Base-by-base conservation (phyloP, 306 rosid genomes). In the Carpinus viminea region DNA sequence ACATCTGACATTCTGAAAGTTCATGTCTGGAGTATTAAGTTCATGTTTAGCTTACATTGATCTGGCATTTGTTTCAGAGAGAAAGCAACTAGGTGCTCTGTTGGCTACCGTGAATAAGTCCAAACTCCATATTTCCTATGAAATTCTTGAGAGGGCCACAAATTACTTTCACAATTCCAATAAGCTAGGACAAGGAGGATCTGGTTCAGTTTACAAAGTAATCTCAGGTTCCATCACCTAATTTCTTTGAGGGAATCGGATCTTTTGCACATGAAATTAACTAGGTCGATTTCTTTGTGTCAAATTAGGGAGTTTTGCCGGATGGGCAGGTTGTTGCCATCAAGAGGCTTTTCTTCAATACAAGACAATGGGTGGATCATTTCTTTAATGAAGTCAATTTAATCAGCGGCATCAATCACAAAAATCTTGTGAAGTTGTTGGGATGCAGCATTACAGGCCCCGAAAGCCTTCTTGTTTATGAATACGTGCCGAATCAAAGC, bases 151-250 rank as follows among this genome's bases (percentile, higher is more conserved):
- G 53, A 90, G 65, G 74, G 94, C 97, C 54, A 85, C 94, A 59
- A 79, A 90, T 83, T 92, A 80, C 88, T 92, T 88, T 74, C 76
- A 87, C 51, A 57, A 61, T 28, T 80, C 89, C 72, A 90, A 87
- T 78, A 90, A 88, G 77, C 86, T 92, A 16, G 97, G 97, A 72
- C 94, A 92, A 85, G 97, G 94, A 57, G 97, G 94, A 36, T 92
- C 97, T 20, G 97, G 97, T 74, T 85, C 94, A 8, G 97, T 92
- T 80, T 90, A 84, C 79, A 92, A 88, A 77, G 94, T 88, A 87
- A 41, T 8, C 34, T 73, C 47, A 41, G 16, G 60, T 70, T 61
- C 72, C 62, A 0, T 61, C n/a, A 5, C 34, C 21, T 34, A 41
- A 7, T 74, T 51, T 59, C 0, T 17, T 17, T 4, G 5, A 12